A percentile compares a stretch with the other conserved stretches of the same genome.
Conservation (phyloP, 306 rosid species). For the Casuarina equisetifolia region DNA sequence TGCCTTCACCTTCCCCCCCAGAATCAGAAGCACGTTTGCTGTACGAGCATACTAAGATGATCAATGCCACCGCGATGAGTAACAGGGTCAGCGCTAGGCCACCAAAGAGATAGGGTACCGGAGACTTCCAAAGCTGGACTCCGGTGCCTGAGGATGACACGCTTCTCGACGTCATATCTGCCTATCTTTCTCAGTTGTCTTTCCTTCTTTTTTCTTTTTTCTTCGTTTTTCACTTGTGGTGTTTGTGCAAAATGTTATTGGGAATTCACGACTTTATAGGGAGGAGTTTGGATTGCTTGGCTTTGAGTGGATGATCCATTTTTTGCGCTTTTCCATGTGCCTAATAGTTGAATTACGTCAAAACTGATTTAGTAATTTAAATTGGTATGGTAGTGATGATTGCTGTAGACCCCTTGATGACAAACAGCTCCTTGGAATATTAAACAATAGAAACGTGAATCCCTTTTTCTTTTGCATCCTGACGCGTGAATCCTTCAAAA, state of each 20-base stretch:
- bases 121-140: conserved; percentile 58
- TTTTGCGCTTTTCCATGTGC: conserved; percentile 47
- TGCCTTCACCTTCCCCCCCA: conserved; percentile 14
- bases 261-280: conserved; percentile 47
- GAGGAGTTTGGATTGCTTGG: conserved; percentile 19
- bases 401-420: neutral
- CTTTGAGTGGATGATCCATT: conserved; percentile 40
- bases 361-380: conserved; percentile 7
- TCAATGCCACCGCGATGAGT: conserved; percentile 61
- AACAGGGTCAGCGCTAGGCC: conserved; percentile 52
- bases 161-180: conserved; percentile 38
- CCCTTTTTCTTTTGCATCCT: no score
- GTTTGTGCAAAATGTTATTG: conserved; percentile 18
- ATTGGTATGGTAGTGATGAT: neutral
- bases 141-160: conserved; percentile 29
- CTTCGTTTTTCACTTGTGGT: neutral
- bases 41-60: conserved; percentile 67
- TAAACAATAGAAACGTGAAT: neutral
- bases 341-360: conserved; percentile 24
- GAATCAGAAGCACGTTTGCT: conserved; percentile 35
- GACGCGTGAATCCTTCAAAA: no score
- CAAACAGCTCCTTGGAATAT: neutral
- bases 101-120: conserved; percentile 82
- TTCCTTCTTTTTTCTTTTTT: neutral
- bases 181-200: neutral